Base-by-base conservation (phyloP, 2,329 filamentous ascomycete species). In the Stachybotrys echinatus region DNA sequence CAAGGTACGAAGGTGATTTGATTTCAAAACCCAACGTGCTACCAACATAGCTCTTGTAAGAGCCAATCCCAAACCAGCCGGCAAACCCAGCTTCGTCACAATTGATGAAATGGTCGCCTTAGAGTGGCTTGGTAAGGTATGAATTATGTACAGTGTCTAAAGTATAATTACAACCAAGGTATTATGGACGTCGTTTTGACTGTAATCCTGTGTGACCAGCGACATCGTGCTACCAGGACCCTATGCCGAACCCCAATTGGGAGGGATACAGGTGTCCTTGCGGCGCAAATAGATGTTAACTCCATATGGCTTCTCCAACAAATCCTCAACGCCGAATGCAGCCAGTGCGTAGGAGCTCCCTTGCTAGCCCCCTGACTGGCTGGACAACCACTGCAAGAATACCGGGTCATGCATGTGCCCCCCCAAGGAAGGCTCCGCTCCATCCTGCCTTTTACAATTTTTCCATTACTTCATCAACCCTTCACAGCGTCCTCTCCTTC, bases 401-500 rank as follows among this genome's bases (percentile, higher is more conserved):
- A 3, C 14, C 10, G 14, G 27, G 27, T 34, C 27, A 12, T 10
- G 27, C 27, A 34, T 34, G 27, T 34, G 27, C 10, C 27, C 27
- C 14, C 27, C 14, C 27, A 8, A 34, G 27, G n/a, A n/a, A 34
- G 10, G 27, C 27, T 14, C 14, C 10, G 10, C 27, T 34, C 14
- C 3, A 34, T 34, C 14, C 27, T 14, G 10, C 10, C 14, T 34
- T 34, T 34, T 34, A 14, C n/a, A n/a, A n/a, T n/a, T 34, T 14
- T 5, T 34, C 27, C 10, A 34, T 10, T 14, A 34, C 27, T 14
- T 34, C 14, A 14, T 34, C 27, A 8, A 2, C 14, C 27, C 10
- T 14, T 34, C 14, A 34, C 27, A 34, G 77, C 62, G 75, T 72
- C 51, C 77, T 71, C 65, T 76, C 69, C 54, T 73, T 78, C 65